Conservation (phyloP, 2,329 filamentous ascomycete genomes). For the Balansia obtecta region DNA sequence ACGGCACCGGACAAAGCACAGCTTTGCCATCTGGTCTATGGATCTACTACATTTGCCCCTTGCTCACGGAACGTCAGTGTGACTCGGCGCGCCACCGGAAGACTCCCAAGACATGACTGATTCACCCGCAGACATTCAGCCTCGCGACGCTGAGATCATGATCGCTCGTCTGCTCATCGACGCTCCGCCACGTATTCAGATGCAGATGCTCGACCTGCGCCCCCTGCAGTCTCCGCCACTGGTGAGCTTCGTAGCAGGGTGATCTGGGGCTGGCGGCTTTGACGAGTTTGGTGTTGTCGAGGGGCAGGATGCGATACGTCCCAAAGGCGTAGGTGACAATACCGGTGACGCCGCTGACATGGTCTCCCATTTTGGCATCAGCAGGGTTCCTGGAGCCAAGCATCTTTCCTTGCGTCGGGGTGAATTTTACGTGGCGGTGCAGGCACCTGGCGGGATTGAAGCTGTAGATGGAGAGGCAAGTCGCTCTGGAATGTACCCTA, state of each 20-base stretch:
- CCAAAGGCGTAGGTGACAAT: conserved; percentile 53
- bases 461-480: no score
- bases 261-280: conserved; percentile 31
- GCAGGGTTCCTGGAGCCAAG: conserved; percentile 45
- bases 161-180: conserved; percentile 46
- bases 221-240: conserved; percentile 45
- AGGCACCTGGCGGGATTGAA: no score
- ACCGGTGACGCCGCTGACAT: conserved; percentile 54
- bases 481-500: no score
- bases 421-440: no score
- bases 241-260: conserved; percentile 37
- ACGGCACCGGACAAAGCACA: no score
- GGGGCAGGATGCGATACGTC: conserved; percentile 56
- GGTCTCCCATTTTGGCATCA: conserved; percentile 51
- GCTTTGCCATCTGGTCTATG: no score
- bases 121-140: conserved; percentile 43
- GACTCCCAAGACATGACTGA: no score
- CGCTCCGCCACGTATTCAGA: conserved; percentile 52
- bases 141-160: conserved; percentile 57
- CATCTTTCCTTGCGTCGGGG: no score
- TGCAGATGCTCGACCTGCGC: no score
- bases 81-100: no score
- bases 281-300: conserved; percentile 40
- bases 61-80: no score
- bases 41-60: no score